Percentiles rank a stretch among this genome's conserved stretches.
Conservation (phyloP, 768 basidiomycete species). For the Suillus subaureus region DNA sequence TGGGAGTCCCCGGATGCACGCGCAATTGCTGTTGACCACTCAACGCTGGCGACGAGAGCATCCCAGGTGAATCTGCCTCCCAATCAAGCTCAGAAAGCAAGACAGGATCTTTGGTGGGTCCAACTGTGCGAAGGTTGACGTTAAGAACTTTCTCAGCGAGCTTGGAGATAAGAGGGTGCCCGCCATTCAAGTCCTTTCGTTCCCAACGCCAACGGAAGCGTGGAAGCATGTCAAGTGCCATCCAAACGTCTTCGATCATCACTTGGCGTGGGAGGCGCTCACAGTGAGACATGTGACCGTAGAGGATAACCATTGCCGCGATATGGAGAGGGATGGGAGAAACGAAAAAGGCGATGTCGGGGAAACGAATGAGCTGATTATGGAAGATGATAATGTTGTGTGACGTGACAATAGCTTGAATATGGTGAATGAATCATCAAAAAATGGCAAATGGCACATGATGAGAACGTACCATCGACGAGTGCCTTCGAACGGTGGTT, state of each 20-base stretch:
- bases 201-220: slow-evolving; percentile 94
- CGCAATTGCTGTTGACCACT: slow-evolving; percentile 29
- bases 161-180: slow-evolving; percentile 82
- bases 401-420: slow-evolving; percentile 75
- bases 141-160: slow-evolving; percentile 81
- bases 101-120: slow-evolving; percentile 40
- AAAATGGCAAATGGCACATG: slow-evolving; percentile 1
- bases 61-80: slow-evolving; percentile 40
- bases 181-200: slow-evolving; percentile 76
- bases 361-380: slow-evolving; percentile 80
- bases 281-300: slow-evolving; percentile 82
- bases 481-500: slow-evolving; percentile 68
- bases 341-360: slow-evolving; percentile 86
- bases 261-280: slow-evolving; percentile 63
- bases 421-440: slow-evolving; percentile 9
- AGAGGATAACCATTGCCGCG: slow-evolving; percentile 89
- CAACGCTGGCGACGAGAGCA: slow-evolving; percentile 28
- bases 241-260: slow-evolving; percentile 82
- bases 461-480: slow-evolving; percentile 62
- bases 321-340: slow-evolving; percentile 89
- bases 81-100: slow-evolving; percentile 48
- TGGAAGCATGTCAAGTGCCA: slow-evolving; percentile 86
- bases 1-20: slow-evolving; percentile 37
- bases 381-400: slow-evolving; percentile 89
- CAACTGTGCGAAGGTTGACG: slow-evolving; percentile 65